These are phyloP conservation scores for Telfairia occidentalis DNA, from an alignment of 331 rosid genomes.

Conservation along the genomic window DNA sequence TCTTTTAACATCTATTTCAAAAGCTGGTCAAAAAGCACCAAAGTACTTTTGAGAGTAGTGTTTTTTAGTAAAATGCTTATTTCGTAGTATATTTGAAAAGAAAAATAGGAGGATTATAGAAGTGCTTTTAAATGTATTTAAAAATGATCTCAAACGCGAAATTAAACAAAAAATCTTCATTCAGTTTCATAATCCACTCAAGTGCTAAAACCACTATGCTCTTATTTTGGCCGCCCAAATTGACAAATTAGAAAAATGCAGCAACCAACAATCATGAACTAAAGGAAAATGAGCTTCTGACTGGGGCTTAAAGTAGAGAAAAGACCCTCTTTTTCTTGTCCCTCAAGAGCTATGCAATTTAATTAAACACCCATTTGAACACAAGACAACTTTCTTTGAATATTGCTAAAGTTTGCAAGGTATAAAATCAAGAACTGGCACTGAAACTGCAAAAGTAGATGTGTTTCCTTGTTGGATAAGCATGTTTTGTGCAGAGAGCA, in stretches of 20 bases:
- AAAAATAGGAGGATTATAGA: background rate
- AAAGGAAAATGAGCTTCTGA: conserved; percentile 13
- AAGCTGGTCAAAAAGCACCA: background rate
- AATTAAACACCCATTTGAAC: background rate
- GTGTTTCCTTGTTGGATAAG: conserved; percentile 3
- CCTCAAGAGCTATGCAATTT: background rate
- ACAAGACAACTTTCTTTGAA: background rate
- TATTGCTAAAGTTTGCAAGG: background rate
- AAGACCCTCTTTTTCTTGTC: conserved; percentile 1
- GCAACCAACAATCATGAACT: conserved; percentile 15
- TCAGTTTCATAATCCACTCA: conserved; percentile 6
- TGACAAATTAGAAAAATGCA: conserved; percentile 17
- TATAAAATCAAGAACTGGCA: background rate
- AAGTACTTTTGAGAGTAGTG: background rate
- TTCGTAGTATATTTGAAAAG: background rate
- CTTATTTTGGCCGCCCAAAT: conserved; percentile 3
- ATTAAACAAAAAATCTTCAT: background rate
- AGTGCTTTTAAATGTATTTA: background rate
- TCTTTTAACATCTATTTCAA: background rate
- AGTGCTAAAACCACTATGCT: conserved; percentile 10
- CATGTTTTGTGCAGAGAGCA: conserved; percentile 5
- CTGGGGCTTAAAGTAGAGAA: background rate
- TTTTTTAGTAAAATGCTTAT: background rate
- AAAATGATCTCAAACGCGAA: background rate
- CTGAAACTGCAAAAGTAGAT: background rate